These are phyloP conservation scores for Suhomyces kilbournensis DNA, from an alignment of 805 yeast genomes.

Conservation along the genomic window DNA sequence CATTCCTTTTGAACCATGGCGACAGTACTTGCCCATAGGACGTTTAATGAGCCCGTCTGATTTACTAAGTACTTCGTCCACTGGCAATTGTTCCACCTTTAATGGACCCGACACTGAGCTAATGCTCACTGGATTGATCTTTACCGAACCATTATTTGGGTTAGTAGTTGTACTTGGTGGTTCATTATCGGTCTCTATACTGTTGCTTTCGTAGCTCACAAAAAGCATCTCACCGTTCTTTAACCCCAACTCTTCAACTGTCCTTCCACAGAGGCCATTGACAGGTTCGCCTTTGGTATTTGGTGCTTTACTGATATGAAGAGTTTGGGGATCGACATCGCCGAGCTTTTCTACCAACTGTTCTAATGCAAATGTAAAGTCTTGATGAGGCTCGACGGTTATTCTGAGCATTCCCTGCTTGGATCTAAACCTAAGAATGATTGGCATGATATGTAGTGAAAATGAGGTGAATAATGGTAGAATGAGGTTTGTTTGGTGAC, in stretches of 20 bases:
- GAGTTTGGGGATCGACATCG: conserved; percentile 17
- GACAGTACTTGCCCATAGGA: conserved; percentile 60
- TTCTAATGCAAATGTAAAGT: conserved; percentile 45
- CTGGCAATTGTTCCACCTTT: conserved; percentile 9
- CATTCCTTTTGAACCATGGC: conserved; percentile 93
- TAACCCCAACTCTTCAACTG: conserved; percentile 45
- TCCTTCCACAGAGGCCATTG: conserved; percentile 29
- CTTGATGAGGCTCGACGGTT: conserved; percentile 42
- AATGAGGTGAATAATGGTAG: not conserved
- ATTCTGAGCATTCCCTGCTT: conserved; percentile 82
- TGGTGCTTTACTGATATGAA: conserved; percentile 46
- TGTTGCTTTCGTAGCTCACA: conserved; percentile 31
- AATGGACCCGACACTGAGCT: not conserved
- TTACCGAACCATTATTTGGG: not conserved
- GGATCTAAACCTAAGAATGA: conserved; percentile 69
- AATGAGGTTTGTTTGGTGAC: not conserved
- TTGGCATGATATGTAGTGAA: not conserved
- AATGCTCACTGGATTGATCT: not conserved
- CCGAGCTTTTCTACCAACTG: conserved; percentile 29
- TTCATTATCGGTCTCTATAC: conserved; percentile 7
- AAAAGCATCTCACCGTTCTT: conserved; percentile 60
- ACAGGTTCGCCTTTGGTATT: conserved; percentile 42
- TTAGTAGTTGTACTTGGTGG: conserved; percentile 14
- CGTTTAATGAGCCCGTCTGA: conserved; percentile 74
- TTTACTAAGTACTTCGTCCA: conserved; percentile 66